A percentile compares a stretch with the other conserved stretches of the same genome.
phyloP scores from a whole-genome alignment of 768 basidiomycete genomes.

The Melanogaster broomeanus region DNA sequence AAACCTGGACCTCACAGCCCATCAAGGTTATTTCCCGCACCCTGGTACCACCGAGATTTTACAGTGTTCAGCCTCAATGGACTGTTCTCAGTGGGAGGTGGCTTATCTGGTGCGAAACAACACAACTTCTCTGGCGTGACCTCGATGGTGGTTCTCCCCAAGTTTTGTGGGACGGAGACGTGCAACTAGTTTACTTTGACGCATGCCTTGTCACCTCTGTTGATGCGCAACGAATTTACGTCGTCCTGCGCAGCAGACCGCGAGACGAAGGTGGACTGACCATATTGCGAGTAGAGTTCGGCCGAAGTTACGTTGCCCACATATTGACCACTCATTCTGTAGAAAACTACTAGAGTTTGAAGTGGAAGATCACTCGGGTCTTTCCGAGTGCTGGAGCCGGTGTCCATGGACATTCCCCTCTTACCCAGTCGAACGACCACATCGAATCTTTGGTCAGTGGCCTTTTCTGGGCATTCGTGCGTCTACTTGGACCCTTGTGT shows the following conservation, averaged over 20 bases:
- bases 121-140: slow-evolving; percentile 1
- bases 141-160: too few species aligned
- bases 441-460: too few species aligned
- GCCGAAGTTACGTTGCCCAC: background rate
- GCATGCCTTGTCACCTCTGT: background rate
- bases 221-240: background rate
- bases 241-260: background rate
- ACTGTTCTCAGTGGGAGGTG: too few species aligned
- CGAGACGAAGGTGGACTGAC: background rate
- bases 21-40: background rate
- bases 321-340: too few species aligned
- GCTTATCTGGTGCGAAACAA: background rate
- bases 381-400: too few species aligned
- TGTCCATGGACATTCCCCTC: background rate
- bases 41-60: background rate
- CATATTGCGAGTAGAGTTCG: slow-evolving; percentile 1
- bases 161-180: background rate
- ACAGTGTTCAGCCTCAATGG: background rate
- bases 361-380: too few species aligned
- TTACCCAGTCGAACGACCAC: background rate
- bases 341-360: too few species aligned
- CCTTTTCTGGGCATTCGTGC: too few species aligned
- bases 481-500: background rate
- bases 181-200: background rate
- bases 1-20: background rate